phyloP scores from a whole-genome alignment of 1,284 basidiomycete genomes.

The Tremellales sp. region DNA sequence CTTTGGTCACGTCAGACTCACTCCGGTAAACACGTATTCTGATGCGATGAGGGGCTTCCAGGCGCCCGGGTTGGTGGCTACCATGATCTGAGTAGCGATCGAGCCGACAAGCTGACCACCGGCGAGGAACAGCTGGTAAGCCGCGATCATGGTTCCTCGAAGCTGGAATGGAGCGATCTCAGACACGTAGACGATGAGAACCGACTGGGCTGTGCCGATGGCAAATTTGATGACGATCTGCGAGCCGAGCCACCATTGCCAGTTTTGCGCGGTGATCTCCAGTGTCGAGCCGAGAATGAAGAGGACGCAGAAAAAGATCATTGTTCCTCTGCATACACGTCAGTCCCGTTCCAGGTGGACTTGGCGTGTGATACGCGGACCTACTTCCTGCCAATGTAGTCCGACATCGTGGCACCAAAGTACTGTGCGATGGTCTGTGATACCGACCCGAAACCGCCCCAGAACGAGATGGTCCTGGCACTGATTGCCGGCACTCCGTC shows the following conservation, averaged over 20 bases:
- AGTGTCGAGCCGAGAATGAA: slow-evolving; percentile 19
- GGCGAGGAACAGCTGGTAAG: slow-evolving; percentile 19
- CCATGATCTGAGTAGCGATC: slow-evolving; percentile 16
- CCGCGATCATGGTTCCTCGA: slow-evolving; percentile 20
- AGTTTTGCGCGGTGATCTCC: slow-evolving; percentile 17
- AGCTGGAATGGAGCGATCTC: slow-evolving; percentile 24
- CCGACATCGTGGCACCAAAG: slow-evolving; percentile 11
- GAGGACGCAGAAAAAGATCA: slow-evolving; percentile 13
- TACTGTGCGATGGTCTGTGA: slow-evolving; percentile 25
- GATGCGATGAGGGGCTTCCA: slow-evolving; percentile 19
- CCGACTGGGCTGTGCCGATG: slow-evolving; percentile 21
- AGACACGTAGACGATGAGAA: slow-evolving; percentile 23
- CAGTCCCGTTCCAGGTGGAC: neutral
- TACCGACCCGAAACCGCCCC: slow-evolving; percentile 24
- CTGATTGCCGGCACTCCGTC: slow-evolving; percentile 16
- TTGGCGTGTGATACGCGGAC: slow-evolving; percentile 1
- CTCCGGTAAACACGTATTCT: slow-evolving; percentile 25
- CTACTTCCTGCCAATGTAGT: slow-evolving; percentile 25
- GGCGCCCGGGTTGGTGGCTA: slow-evolving; percentile 5
- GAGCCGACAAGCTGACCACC: slow-evolving; percentile 19
- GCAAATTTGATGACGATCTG: slow-evolving; percentile 17
- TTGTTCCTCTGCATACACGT: slow-evolving; percentile 5
- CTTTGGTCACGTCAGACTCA: slow-evolving; percentile 1
- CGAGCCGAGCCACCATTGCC: slow-evolving; percentile 20
- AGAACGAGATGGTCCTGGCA: slow-evolving; percentile 20